These are phyloP conservation scores for Brassica carinata DNA, from an alignment of 345 rosid genomes.

Conservation along the genomic window DNA sequence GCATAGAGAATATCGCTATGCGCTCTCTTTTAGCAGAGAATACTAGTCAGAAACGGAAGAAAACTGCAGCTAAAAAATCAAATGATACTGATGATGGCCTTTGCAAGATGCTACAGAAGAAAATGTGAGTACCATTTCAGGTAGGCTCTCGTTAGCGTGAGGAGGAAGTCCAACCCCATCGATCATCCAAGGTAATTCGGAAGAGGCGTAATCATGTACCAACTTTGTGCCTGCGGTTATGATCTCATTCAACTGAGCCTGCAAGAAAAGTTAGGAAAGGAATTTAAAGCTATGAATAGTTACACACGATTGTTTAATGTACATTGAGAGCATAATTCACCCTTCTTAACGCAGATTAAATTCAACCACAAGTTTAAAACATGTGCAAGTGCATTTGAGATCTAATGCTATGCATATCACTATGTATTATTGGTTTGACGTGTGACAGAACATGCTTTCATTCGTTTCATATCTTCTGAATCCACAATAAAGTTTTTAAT, in stretches of 20 bases:
- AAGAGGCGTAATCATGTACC: conserved; percentile 49
- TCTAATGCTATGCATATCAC: not conserved
- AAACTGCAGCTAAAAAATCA: conserved; percentile 1
- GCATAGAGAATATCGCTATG: not conserved
- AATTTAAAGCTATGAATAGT: not conserved
- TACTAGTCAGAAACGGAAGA: not conserved
- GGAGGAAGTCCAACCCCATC: conserved; percentile 97
- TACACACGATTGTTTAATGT: not conserved
- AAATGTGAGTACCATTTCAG: conserved; percentile 57
- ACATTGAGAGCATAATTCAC: not conserved
- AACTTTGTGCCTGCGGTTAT: conserved; percentile 63
- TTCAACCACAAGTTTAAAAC: conserved; percentile 1
- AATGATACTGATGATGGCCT: conserved; percentile 2
- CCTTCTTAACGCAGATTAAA: not conserved
- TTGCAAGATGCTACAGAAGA: not conserved
- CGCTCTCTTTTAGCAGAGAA: not conserved
- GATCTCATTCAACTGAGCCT: conserved; percentile 91
- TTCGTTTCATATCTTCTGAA: conserved; percentile 14
- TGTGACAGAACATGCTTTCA: conserved; percentile 13
- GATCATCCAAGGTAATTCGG: conserved; percentile 89
- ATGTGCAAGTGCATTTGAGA: conserved; percentile 1
- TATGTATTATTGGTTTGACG: not conserved
- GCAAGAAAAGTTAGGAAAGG: conserved; percentile 30
- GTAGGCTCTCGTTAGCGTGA: conserved; percentile 76
- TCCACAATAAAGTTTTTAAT: conserved; percentile 14